phyloP scores from a whole-genome alignment of 2,329 filamentous ascomycete species.

The Apiospora hydei region DNA sequence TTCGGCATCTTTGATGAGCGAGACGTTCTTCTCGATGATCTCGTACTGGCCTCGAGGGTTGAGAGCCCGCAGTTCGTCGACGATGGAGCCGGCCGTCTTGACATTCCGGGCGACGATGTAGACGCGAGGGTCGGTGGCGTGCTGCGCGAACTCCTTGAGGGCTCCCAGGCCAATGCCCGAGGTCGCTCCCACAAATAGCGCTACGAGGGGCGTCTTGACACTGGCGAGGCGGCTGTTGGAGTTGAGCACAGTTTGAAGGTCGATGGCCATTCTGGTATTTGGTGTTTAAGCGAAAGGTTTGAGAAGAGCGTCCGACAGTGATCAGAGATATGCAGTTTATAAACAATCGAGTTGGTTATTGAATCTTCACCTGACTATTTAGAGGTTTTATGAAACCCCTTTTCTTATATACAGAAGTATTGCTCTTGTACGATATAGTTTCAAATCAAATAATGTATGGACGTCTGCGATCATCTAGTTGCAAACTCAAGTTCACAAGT shows the following conservation, averaged over 20 bases:
- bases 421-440: no score
- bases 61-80: not conserved
- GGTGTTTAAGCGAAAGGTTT: not conserved
- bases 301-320: no score
- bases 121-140: conserved; percentile 44
- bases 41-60: conserved; percentile 35
- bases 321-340: no score
- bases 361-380: no score
- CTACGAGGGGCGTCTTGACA: conserved; percentile 35
- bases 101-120: conserved; percentile 53
- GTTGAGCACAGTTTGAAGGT: conserved; percentile 27
- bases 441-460: not conserved
- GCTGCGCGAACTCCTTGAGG: conserved; percentile 47
- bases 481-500: no score
- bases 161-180: conserved; percentile 55
- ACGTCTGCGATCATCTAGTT: no score
- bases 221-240: conserved; percentile 42
- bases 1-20: conserved; percentile 45
- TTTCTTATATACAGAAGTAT: not conserved
- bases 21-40: conserved; percentile 42
- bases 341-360: no score
- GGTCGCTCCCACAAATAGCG: conserved; percentile 49
- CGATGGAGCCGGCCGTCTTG: not conserved
- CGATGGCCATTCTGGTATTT: not conserved
- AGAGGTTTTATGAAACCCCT: not conserved